These are phyloP conservation scores for Kodamaea kakaduensis DNA, from an alignment of 805 yeast species.

Conservation along the genomic window DNA sequence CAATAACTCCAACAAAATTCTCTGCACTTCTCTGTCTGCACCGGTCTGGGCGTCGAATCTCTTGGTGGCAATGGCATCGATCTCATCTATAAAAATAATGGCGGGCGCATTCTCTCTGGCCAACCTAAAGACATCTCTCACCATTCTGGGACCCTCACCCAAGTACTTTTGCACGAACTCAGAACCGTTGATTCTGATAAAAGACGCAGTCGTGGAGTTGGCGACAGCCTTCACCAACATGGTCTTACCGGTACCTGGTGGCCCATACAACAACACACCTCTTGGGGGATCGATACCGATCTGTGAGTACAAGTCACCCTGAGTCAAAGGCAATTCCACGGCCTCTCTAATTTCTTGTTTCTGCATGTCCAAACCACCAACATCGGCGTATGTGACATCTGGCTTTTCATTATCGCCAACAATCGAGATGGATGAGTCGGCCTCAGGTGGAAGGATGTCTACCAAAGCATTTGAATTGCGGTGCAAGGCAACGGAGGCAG, in stretches of 20 bases:
- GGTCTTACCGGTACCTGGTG: constrained; percentile 99
- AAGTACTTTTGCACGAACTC: constrained; percentile 97
- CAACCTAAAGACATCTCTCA: constrained; percentile 92
- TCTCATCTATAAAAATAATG: constrained; percentile 96
- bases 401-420: constrained; percentile 93
- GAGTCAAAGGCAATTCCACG: constrained; percentile 92
- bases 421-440: constrained; percentile 93
- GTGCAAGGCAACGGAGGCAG: constrained; percentile 94
- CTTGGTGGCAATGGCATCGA: constrained; percentile 98
- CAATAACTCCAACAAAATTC: constrained; percentile 89
- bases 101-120: constrained; percentile 98
- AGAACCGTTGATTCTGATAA: constrained; percentile 95
- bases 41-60: constrained; percentile 99
- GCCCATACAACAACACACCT: constrained; percentile 96
- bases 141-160: constrained; percentile 99
- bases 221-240: constrained; percentile 99
- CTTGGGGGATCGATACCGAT: constrained; percentile 99
- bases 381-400: constrained; percentile 92
- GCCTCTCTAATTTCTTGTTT: constrained; percentile 99
- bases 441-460: constrained; percentile 97
- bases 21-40: constrained; percentile 98
- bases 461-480: constrained; percentile 98
- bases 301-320: constrained; percentile 92
- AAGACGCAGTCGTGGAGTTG: constrained; percentile 90
- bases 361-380: constrained; percentile 98